These are phyloP conservation scores for Skeletonema grethae DNA, from an alignment of 108 stramenopile genomes.

Conservation along the genomic window DNA sequence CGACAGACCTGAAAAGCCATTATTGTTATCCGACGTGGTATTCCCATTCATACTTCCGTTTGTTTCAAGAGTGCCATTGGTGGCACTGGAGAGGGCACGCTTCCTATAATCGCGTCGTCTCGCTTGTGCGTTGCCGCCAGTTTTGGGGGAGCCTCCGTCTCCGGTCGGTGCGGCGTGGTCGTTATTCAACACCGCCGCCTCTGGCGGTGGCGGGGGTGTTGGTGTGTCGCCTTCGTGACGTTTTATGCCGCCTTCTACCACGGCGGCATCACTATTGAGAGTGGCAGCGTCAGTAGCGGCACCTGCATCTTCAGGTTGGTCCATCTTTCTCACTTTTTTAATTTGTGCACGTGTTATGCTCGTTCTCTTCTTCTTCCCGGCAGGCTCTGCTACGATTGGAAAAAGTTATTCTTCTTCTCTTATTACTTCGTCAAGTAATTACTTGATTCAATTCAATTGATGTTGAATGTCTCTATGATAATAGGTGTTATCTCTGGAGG, in stretches of 20 bases:
- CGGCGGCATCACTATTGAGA: conserved; percentile 33
- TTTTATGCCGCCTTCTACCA: conserved; percentile 16
- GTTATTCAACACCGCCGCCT: conserved; percentile 1
- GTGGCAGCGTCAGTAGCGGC: conserved; percentile 25
- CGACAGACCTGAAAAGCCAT: conserved; percentile 12
- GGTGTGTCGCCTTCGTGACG: background rate
- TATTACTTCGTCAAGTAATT: background rate
- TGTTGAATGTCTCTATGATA: background rate
- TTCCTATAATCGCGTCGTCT: conserved; percentile 27
- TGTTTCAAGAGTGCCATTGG: background rate
- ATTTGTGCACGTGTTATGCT: background rate
- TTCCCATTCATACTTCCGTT: background rate
- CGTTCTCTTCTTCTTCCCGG: background rate
- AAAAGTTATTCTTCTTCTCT: background rate
- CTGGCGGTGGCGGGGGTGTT: conserved; percentile 7
- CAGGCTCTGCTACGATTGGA: background rate
- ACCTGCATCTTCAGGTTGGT: conserved; percentile 3
- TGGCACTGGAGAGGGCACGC: conserved; percentile 22
- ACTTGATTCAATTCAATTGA: background rate
- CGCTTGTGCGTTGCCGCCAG: conserved; percentile 10
- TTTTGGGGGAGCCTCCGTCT: background rate
- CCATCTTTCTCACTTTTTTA: background rate
- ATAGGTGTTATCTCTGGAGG: too few species aligned
- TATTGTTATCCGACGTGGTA: background rate
- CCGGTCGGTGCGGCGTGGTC: conserved; percentile 1